Conservation (phyloP, 2,329 filamentous ascomycete species). For the Phialophora chinensis region DNA sequence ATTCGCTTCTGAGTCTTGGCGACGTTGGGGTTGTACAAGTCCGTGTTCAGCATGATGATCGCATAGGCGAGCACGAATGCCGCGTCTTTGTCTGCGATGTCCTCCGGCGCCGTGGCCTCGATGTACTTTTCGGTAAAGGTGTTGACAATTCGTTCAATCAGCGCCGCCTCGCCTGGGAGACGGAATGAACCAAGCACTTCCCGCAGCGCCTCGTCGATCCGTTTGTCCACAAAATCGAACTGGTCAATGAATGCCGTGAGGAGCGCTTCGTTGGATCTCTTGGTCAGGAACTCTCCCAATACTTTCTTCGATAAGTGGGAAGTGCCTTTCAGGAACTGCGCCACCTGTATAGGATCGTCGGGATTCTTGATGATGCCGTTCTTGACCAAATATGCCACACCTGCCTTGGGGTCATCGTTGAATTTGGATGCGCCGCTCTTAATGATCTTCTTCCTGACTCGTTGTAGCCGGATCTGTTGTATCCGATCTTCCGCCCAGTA, state of each 20-base stretch:
- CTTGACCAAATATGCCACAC: slow-evolving; percentile 81
- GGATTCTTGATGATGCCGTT: slow-evolving; percentile 83
- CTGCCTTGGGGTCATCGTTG: slow-evolving; percentile 91
- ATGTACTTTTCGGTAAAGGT: slow-evolving; percentile 88
- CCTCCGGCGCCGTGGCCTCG: slow-evolving; percentile 69
- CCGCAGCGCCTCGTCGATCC: slow-evolving; percentile 87
- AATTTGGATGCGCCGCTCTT: slow-evolving; percentile 88
- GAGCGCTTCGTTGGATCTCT: slow-evolving; percentile 84
- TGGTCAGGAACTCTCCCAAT: slow-evolving; percentile 91
- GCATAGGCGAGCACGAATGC: slow-evolving; percentile 92
- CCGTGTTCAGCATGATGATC: slow-evolving; percentile 96
- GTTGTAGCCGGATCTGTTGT: slow-evolving; percentile 69
- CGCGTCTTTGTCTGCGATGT: slow-evolving; percentile 82
- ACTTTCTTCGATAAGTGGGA: slow-evolving; percentile 87
- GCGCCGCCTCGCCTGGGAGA: slow-evolving; percentile 85
- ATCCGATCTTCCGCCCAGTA: slow-evolving; percentile 68
- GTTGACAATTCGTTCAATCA: slow-evolving; percentile 91
- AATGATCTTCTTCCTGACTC: slow-evolving; percentile 83
- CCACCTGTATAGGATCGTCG: slow-evolving; percentile 75
- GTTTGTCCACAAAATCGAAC: slow-evolving; percentile 87
- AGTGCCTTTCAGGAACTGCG: slow-evolving; percentile 86
- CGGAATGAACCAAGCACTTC: slow-evolving; percentile 90
- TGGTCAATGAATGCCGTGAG: slow-evolving; percentile 80
- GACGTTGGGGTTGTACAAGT: slow-evolving; percentile 93
- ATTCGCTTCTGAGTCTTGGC: slow-evolving; percentile 77